phyloP scores from a whole-genome alignment of 179 eudicot species.

The Spinacia oleracea region DNA sequence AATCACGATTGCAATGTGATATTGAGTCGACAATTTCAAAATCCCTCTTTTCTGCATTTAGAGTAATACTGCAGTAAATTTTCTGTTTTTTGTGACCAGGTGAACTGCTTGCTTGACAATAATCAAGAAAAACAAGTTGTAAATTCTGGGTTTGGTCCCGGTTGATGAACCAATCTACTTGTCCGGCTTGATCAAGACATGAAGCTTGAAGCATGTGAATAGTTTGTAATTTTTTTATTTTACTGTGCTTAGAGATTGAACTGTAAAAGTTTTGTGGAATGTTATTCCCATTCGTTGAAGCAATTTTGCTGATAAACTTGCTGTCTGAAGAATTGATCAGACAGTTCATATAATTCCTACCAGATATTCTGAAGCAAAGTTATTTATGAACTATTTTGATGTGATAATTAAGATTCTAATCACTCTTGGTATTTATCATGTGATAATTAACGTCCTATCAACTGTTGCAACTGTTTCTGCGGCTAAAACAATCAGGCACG shows the following conservation, averaged over 20 bases:
- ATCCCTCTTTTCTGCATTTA: not conserved
- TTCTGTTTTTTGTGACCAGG: constrained; percentile 27
- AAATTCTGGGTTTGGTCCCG: constrained; percentile 64
- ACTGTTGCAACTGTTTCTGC: not conserved
- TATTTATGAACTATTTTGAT: not conserved
- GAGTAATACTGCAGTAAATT: too few species aligned
- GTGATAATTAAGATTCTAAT: not conserved
- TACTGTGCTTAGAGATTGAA: not conserved
- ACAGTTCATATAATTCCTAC: not conserved
- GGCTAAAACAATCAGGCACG: not conserved
- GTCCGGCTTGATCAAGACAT: constrained; percentile 15
- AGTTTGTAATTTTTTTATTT: too few species aligned
- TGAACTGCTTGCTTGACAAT: constrained; percentile 53
- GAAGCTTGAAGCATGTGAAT: too few species aligned
- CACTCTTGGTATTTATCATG: not conserved
- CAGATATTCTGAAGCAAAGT: not conserved
- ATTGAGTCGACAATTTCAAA: too few species aligned
- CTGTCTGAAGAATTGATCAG: not conserved
- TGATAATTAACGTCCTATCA: not conserved
- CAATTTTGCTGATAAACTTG: not conserved
- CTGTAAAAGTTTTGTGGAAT: too few species aligned
- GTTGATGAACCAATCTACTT: constrained; percentile 58
- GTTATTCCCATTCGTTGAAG: not conserved
- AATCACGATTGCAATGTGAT: too few species aligned
- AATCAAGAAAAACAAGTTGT: constrained; percentile 72